Evolutionary conservation across 75 land plant genomes (phyloP), one percentile per base, ranked within the genome.

Genomic region (Pinus tabuliformis): DNA sequence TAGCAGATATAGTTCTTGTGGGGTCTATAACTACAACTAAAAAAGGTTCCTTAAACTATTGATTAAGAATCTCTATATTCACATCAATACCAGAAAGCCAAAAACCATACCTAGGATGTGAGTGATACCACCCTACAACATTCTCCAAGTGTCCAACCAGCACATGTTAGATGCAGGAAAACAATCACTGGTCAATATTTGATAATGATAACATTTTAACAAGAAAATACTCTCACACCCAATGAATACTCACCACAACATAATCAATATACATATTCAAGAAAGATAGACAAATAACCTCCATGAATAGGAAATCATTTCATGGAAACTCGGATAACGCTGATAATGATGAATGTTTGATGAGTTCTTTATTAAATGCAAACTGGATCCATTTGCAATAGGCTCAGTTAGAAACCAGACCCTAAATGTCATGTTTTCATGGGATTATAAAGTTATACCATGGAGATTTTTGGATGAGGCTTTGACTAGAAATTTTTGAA

Each of bases 71-170:
- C 73, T 97, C 94, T 5, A 98, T 97, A 1, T 91, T 83, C n/a
- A 94, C 99, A 89, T 97, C 99, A 76, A 97, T 97, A 14, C 99
- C 99, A 36, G 93, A 97, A 56, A 97, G 89, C 99, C 99, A 97
- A 72, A 98, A 97, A 17, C 99, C 99, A 83, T 97, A 97, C 26
- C 99, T 98, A 76, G 98, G 99, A 83, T 97, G 99, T 11, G 98
- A 97, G 70, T 97, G 98, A 81, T 97, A 97, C 99, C 98, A 97
- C 11, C 99, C 99, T 12, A 97, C 94, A 58, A 95, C 98, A 86
- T 95, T 97, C 80, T 95, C 99, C 77, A 89, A 70, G 59, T 95
- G 84, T 21, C 98, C 98, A 8, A 83, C 93, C 98, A 94, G 77
- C 33, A 68, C 30, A 3, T 42, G 21, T 42, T 66, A 21, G 36